These are phyloP conservation scores for Ophiocordyceps unilateralis DNA, from an alignment of 2,329 filamentous ascomycete genomes.

Conservation along the genomic window DNA sequence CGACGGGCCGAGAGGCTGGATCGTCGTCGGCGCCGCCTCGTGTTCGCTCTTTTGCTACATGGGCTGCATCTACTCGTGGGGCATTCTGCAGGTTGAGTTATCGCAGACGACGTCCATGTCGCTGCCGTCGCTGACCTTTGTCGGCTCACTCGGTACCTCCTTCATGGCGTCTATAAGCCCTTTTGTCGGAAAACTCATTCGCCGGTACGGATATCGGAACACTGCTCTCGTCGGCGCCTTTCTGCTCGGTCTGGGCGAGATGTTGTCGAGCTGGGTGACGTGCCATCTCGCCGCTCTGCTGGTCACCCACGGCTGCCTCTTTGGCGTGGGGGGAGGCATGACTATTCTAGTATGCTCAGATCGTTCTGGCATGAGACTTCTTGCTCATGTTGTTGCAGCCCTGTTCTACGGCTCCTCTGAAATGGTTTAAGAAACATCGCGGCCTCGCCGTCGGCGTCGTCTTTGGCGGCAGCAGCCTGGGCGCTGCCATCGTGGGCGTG, in stretches of 20 bases:
- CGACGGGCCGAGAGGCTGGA: conserved; percentile 8
- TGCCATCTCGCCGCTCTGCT: conserved; percentile 8
- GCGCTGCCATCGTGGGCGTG: conserved; percentile 11
- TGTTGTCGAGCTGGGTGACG: conserved; percentile 10
- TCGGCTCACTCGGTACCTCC: conserved; percentile 11
- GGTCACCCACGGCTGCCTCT: conserved; percentile 10
- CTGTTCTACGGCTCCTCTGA: conserved; percentile 10
- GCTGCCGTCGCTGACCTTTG: conserved; percentile 10
- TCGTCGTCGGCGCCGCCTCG: conserved; percentile 9
- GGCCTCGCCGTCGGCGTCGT: conserved; percentile 12
- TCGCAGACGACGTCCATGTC: conserved; percentile 7
- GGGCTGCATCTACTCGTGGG: conserved; percentile 13
- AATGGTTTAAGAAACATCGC: conserved; percentile 9
- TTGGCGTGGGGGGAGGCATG: conserved; percentile 11
- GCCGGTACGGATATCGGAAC: conserved; percentile 7
- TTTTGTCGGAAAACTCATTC: conserved; percentile 8
- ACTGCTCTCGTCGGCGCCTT: conserved; percentile 8
- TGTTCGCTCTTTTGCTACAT: conserved; percentile 11
- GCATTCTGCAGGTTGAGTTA: conserved; percentile 10
- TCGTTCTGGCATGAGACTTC: too few relatives aligned
- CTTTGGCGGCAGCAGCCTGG: conserved; percentile 11
- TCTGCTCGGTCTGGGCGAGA: conserved; percentile 10
- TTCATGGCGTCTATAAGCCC: conserved; percentile 12
- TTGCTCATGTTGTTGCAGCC: conserved; percentile 4
- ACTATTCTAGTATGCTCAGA: conserved; percentile 9